phyloP scores from a whole-genome alignment of 495 filamentous ascomycete genomes.

The Evernia prunastri region DNA sequence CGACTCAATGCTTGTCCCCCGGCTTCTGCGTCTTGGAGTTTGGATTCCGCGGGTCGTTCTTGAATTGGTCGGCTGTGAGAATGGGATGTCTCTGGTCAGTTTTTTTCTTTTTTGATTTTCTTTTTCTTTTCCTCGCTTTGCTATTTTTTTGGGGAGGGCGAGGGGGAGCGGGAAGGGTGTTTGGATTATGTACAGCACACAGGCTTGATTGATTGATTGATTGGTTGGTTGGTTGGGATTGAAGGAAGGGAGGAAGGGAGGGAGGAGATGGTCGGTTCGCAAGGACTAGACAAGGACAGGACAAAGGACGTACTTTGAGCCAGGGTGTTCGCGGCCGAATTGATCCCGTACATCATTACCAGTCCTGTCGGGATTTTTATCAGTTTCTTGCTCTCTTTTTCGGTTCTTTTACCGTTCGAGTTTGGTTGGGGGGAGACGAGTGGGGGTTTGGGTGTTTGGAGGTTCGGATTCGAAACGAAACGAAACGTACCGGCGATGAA shows the following conservation, averaged over 20 bases:
- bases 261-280: too few relatives aligned
- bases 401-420: too few relatives aligned
- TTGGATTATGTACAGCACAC: too few relatives aligned
- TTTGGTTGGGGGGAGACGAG: too few relatives aligned
- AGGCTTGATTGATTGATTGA: too few relatives aligned
- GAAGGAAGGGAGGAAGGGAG: too few relatives aligned
- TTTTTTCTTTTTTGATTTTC: slow-evolving; percentile 2
- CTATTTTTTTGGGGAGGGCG: too few relatives aligned
- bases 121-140: background rate
- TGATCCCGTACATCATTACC: slow-evolving; percentile 82
- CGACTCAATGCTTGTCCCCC: slow-evolving; percentile 21
- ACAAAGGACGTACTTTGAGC: slow-evolving; percentile 56
- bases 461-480: too few relatives aligned
- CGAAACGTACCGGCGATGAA: slow-evolving; percentile 76
- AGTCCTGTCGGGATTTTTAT: slow-evolving; percentile 47
- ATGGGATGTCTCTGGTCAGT: slow-evolving; percentile 5
- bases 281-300: too few relatives aligned
- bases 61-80: slow-evolving; percentile 72
- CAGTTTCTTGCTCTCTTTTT: too few relatives aligned
- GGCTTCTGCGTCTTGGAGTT: slow-evolving; percentile 49
- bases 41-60: slow-evolving; percentile 93
- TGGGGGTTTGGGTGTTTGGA: background rate
- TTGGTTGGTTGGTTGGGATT: slow-evolving; percentile 31
- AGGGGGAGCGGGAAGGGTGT: too few relatives aligned
- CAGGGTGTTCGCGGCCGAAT: slow-evolving; percentile 63